These are phyloP conservation scores for Byssothecium circinans DNA, from an alignment of 2,329 filamentous ascomycete species.

Conservation along the genomic window DNA sequence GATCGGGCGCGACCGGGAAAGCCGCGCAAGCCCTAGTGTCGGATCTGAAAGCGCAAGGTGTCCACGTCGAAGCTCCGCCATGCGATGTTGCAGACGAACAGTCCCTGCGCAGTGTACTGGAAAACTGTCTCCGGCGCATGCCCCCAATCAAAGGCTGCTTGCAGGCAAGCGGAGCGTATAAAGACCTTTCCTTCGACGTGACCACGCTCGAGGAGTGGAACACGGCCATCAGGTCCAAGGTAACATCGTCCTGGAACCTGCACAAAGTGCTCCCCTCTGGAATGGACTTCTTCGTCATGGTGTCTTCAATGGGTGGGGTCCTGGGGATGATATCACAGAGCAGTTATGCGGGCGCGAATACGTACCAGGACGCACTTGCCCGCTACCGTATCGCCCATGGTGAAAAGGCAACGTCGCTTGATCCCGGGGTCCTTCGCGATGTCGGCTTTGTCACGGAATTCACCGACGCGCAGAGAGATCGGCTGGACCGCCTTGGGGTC, in stretches of 20 bases:
- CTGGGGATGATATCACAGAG: slow-evolving; percentile 23
- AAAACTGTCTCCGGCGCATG: slow-evolving; percentile 17
- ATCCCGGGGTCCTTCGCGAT: slow-evolving; percentile 9
- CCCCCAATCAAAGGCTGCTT: slow-evolving; percentile 20
- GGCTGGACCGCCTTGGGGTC: too few species aligned
- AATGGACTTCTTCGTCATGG: slow-evolving; percentile 30
- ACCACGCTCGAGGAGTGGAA: slow-evolving; percentile 19
- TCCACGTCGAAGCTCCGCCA: slow-evolving; percentile 4
- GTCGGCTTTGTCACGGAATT: slow-evolving; percentile 7
- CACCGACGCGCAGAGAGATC: too few species aligned
- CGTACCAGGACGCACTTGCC: slow-evolving; percentile 29
- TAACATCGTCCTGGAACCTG: slow-evolving; percentile 34
- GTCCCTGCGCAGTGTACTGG: not conserved
- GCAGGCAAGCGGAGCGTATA: not conserved
- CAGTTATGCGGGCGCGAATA: slow-evolving; percentile 29
- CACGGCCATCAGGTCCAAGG: slow-evolving; percentile 38
- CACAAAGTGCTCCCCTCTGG: slow-evolving; percentile 13
- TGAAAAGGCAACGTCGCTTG: not conserved
- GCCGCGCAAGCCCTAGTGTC: slow-evolving; percentile 5
- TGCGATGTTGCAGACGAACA: slow-evolving; percentile 14
- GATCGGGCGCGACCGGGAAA: slow-evolving; percentile 8
- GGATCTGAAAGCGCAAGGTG: slow-evolving; percentile 2
- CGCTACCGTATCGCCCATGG: not conserved
- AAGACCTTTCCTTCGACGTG: slow-evolving; percentile 15
- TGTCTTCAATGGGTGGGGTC: slow-evolving; percentile 24